Base-by-base conservation (phyloP, 495 filamentous ascomycete genomes). In the Darksidea phi region DNA sequence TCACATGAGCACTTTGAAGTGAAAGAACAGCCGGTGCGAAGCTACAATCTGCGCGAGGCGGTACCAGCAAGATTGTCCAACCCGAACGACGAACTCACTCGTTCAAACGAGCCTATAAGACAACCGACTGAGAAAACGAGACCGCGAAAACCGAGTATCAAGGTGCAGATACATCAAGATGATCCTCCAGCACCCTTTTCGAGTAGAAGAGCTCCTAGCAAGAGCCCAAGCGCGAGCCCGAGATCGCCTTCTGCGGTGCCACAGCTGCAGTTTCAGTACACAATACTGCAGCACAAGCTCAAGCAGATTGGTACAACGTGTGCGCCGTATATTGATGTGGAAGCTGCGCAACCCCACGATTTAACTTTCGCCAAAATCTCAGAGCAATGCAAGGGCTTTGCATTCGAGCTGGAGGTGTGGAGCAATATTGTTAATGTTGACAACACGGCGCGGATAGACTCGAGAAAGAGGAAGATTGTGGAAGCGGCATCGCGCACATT, bases 371-470 rank as follows among this genome's bases (percentile, higher is more conserved):
- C 24, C 21, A 63, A 48, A 15, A 63, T 63, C 15, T 15, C 53
- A 13, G 60, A 57, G 24, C 38, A 63, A 18, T 32, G 51, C 7
- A 37, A 52, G 17, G 60, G 51, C 6, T 52, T 32, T 48, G 34
- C 60, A 2, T 63, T 63, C 32, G 41, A 56, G 37, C 24, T 63
- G 5, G 21, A 50, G 21, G 36, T 58, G 10, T 63, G 60, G 60
- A 10, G 37, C 25, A n/a, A 49, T 8, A 34, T 57, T n/a, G 54
- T 53, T 1, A 42, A 50, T 13, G 8, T 63, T n/a, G 48, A 63
- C 8, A 18, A 43, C 17, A 50, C 34, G 60, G 38, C 28, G 6
- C 17, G 21, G 11, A 57, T 63, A 25, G 60, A 63, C 32, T 3
- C 6, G 28, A 51, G 26, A 24, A 48, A 50, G 36, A 18, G 53